Evolutionary conservation across 192 early-diverging fungal species (phyloP), one percentile per base, ranked within the genome.

Genomic region (Ambispora gerdemannii): DNA sequence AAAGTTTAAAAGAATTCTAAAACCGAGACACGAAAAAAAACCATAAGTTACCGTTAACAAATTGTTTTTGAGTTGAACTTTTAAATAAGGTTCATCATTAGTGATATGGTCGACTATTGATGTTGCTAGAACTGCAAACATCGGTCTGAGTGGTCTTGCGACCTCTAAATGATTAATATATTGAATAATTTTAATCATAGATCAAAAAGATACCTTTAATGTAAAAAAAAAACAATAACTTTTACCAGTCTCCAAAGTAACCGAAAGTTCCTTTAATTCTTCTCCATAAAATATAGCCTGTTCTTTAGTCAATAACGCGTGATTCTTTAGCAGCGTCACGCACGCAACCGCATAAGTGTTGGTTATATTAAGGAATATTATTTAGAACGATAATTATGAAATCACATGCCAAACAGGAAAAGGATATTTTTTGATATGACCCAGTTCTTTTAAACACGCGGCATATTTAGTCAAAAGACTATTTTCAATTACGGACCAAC

Each of bases 401-500:
- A 22, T 31, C 11, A 31, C 2, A 50, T 61, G 55, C 50, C 33
- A 31, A 2, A 70, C 30, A 71, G 17, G 20, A 30, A 71, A 72
- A 75, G 74, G 74, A 75, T 82, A 86, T 73, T 81, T 77, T 34
- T 70, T 74, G 7, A 70, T 80, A 31, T 80, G 74, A 3, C 79
- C 77, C 15, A 90, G 64, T 67, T 83, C 77, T 35, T 83, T 80
- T 70, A 86, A 76, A 50, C 88, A 91, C 36, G 81, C 78, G 2
- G 89, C 85, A 33, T 87, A 84, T 72, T 88, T 89, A 59, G 88
- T 81, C 10, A 91, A 72, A 24, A 92, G 53, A 27, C 78, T 76
- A 32, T 84, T 81, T 69, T 94, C 90, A 43, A 94, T 82, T 17
- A 76, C 62, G 36, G 77, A 80, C 91, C 92, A 93, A 17, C 77